These are phyloP conservation scores for Sporobolomyces phaffii DNA, from an alignment of 768 basidiomycete genomes.

Conservation along the genomic window DNA sequence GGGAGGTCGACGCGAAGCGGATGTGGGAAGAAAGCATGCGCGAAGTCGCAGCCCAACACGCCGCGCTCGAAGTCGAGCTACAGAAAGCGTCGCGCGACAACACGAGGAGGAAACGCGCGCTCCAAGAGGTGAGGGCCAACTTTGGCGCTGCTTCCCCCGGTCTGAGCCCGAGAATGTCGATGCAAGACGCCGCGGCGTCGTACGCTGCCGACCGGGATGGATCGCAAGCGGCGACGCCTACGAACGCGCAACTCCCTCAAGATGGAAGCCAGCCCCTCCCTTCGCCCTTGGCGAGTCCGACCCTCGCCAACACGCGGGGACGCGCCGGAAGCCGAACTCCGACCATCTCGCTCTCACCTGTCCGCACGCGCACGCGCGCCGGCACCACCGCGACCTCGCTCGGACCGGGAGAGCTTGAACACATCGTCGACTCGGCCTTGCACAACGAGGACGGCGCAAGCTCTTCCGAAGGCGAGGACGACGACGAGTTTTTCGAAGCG, in stretches of 20 bases:
- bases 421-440: slow-evolving; percentile 45
- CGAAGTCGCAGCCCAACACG: slow-evolving; percentile 77
- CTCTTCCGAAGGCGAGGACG: slow-evolving; percentile 45
- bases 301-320: neutral
- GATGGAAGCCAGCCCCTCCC: slow-evolving; percentile 4
- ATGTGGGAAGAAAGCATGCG: slow-evolving; percentile 89
- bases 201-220: neutral
- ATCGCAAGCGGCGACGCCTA: neutral
- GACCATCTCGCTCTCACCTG: slow-evolving; percentile 17
- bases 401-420: slow-evolving; percentile 40
- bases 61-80: slow-evolving; percentile 73
- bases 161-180: slow-evolving; percentile 5
- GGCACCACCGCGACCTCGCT: slow-evolving; percentile 27
- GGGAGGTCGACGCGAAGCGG: slow-evolving; percentile 60
- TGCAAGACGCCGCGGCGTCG: neutral
- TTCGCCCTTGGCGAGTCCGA: slow-evolving; percentile 10
- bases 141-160: slow-evolving; percentile 12
- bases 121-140: slow-evolving; percentile 38
- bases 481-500: slow-evolving; percentile 97
- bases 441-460: slow-evolving; percentile 43
- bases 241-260: slow-evolving; percentile 1
- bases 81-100: slow-evolving; percentile 47
- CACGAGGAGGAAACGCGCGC: slow-evolving; percentile 40
- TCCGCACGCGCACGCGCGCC: slow-evolving; percentile 24
- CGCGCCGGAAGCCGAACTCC: neutral